Conservation (phyloP, 2,329 filamentous ascomycete species). For the Penicillium sp. region DNA sequence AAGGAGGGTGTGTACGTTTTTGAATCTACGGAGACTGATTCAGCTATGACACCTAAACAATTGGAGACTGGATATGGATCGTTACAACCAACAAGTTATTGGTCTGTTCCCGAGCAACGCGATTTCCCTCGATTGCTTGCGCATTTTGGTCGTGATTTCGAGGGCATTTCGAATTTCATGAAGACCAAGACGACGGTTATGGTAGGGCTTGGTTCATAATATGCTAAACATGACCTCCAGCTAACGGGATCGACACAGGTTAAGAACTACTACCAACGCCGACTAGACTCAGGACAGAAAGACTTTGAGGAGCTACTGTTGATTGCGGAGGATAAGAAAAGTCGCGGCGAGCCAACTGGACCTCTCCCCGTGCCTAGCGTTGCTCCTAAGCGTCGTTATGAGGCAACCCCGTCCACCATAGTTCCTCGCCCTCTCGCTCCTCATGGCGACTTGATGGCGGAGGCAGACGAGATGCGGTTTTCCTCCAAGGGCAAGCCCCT, state of each 20-base stretch:
- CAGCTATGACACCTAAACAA: conserved; percentile 20
- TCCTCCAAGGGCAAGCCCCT: conserved; percentile 32
- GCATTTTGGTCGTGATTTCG: conserved; percentile 51
- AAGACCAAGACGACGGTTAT: conserved; percentile 54
- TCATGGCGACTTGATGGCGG: conserved; percentile 39
- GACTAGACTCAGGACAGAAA: conserved; percentile 44
- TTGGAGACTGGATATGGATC: conserved; percentile 37
- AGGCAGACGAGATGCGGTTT: conserved; percentile 33
- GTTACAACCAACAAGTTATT: conserved; percentile 51
- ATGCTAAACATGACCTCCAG: neutral
- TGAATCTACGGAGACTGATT: conserved; percentile 35
- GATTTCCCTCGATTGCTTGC: conserved; percentile 48
- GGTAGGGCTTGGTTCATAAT: conserved; percentile 35
- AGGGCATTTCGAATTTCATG: conserved; percentile 51
- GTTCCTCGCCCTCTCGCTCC: conserved; percentile 44
- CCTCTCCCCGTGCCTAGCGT: conserved; percentile 45
- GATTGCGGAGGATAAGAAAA: conserved; percentile 46
- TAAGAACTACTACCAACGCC: conserved; percentile 51
- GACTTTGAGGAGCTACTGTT: conserved; percentile 46
- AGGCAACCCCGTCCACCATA: conserved; percentile 44
- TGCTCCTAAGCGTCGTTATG: conserved; percentile 50
- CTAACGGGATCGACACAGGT: conserved; percentile 34
- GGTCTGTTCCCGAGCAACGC: conserved; percentile 52
- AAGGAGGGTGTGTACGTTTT: conserved; percentile 39
- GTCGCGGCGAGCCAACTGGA: conserved; percentile 45